These are phyloP conservation scores for Neurospora tetraspora DNA, from an alignment of 495 filamentous ascomycete species.

Conservation along the genomic window DNA sequence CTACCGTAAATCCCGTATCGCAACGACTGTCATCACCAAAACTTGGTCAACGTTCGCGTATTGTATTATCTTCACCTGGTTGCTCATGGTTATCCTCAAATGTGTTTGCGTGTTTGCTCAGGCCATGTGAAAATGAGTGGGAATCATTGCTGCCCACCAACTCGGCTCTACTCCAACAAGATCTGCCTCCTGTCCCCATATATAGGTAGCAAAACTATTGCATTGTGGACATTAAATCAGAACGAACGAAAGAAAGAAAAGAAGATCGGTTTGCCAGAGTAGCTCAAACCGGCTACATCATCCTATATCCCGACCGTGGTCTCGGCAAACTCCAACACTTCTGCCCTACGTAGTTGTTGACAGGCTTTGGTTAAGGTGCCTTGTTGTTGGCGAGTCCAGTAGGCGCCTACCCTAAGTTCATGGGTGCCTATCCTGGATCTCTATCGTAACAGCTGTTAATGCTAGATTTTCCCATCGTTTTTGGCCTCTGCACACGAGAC, in stretches of 20 bases:
- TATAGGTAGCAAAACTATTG: background rate
- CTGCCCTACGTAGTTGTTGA: background rate
- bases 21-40: background rate
- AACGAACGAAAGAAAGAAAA: background rate
- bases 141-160: background rate
- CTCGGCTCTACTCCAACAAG: background rate
- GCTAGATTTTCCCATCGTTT: constrained; percentile 43
- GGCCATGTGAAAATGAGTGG: background rate
- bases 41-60: background rate
- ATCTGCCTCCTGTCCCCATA: background rate
- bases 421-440: background rate
- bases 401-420: background rate
- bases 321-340: background rate
- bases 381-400: background rate
- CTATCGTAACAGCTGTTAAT: background rate
- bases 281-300: background rate
- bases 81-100: background rate
- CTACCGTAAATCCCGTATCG: background rate
- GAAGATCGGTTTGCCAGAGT: background rate
- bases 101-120: background rate
- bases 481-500: constrained; percentile 12
- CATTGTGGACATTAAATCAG: background rate
- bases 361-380: background rate
- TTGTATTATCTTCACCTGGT: background rate
- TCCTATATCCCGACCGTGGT: background rate